phyloP scores from a whole-genome alignment of 1,139 yeast genomes.

The Yamadazyma dushanensis region DNA sequence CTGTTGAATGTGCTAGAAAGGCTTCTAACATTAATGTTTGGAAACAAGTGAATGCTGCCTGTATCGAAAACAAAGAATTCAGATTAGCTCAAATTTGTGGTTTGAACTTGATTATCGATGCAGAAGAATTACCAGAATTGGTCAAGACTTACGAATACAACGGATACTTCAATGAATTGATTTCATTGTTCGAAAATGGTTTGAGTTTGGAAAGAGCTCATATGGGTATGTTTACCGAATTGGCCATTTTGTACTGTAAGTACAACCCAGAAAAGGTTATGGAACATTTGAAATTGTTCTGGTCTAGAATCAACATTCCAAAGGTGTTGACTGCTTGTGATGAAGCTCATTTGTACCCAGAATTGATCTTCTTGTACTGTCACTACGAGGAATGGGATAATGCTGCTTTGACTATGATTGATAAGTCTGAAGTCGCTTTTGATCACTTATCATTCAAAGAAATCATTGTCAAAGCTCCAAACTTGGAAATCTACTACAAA shows the following conservation, averaged over 20 bases:
- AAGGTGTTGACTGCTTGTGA: slow-evolving; percentile 95
- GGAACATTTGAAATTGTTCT: slow-evolving; percentile 95
- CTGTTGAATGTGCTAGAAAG: slow-evolving; percentile 98
- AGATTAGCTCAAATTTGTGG: slow-evolving; percentile 99
- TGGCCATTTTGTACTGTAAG: slow-evolving; percentile 87
- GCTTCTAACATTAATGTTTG: slow-evolving; percentile 93
- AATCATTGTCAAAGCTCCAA: slow-evolving; percentile 90
- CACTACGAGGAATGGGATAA: slow-evolving; percentile 99
- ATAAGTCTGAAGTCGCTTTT: slow-evolving; percentile 88
- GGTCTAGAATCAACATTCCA: slow-evolving; percentile 98
- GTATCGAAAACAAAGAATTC: slow-evolving; percentile 93
- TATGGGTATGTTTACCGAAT: slow-evolving; percentile 99
- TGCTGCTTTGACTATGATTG: slow-evolving; percentile 97
- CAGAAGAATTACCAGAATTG: slow-evolving; percentile 92
- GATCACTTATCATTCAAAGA: slow-evolving; percentile 95
- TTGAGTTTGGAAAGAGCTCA: slow-evolving; percentile 97
- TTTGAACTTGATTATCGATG: slow-evolving; percentile 92
- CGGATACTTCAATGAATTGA: slow-evolving; percentile 90
- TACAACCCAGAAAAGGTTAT: slow-evolving; percentile 88
- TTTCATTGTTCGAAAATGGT: slow-evolving; percentile 92
- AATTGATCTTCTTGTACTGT: slow-evolving; percentile 91
- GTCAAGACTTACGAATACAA: slow-evolving; percentile 84
- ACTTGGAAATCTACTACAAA: slow-evolving; percentile 94
- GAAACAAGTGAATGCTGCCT: slow-evolving; percentile 97
- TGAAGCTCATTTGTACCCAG: slow-evolving; percentile 94